Evolutionary conservation across 2,329 filamentous ascomycete genomes (phyloP), one percentile per base, ranked within the genome.

Genomic region (Diplocarpon mali): DNA sequence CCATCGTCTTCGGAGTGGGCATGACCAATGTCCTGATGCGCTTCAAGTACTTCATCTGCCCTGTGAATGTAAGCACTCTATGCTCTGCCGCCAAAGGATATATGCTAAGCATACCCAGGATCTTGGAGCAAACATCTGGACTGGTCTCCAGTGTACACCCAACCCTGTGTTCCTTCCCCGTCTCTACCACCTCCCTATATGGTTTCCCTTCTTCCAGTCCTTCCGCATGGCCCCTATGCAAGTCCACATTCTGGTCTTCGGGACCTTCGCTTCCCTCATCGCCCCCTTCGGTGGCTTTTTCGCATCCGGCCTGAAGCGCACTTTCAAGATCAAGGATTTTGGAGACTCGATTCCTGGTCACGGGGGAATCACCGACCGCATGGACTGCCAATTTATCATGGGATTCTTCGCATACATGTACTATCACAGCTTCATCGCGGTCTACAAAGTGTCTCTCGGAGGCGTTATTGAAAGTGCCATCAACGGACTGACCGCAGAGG

Each of bases 301-400:
- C 63, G 92, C 92, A 4, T 95, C 89, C 2, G 92, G 92, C 1
- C 75, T 98, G 46, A 98, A 98, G 76, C 85, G 92, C 27, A 95
- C 90, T 3, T 98, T 98, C 71, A 96, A 98, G 70, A 93, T 98
- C 73, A 98, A 98, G 73, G 92, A 98, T 69, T 98, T 98, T 68
- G 92, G 92, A 55, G 86, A 98, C 66, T 94, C 88, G 1, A 98
- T 98, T 56, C 92, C 92, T 1, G 92, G 92, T 16, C 92, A 98
- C 60, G 92, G 92, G 49, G 92, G 92, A 56, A 96, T 98, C 69
- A 98, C 92, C 13, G 92, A 98, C 63, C 85, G 92, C 50, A 96
- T 98, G 90, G 92, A 98, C 63, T 98, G 92, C 65, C 92, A 98
- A 63, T 98, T 98, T 69, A 96, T 96, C 70, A 98, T 98, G 92